Conservation (phyloP, 1,284 basidiomycete genomes). For the Puccinia novopanici region DNA sequence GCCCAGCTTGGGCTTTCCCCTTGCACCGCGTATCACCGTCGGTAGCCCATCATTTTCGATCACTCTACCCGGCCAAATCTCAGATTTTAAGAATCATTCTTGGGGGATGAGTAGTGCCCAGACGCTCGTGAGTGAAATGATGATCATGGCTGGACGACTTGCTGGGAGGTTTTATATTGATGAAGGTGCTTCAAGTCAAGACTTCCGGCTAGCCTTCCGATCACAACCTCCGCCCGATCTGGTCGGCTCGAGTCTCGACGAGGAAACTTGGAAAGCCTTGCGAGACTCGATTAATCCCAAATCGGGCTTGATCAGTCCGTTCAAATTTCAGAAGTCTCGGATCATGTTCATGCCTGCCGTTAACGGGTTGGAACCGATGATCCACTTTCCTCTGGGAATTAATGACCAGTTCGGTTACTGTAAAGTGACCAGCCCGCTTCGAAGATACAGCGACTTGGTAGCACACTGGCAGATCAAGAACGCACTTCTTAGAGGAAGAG, state of each 20-base stretch:
- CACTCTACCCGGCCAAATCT: constrained; percentile 38
- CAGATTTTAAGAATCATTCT: constrained; percentile 63
- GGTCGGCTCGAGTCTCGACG: constrained; percentile 51
- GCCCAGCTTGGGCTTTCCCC: constrained; percentile 21
- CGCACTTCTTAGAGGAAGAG: too few species aligned
- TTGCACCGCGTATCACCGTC: constrained; percentile 5
- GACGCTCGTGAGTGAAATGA: constrained; percentile 73
- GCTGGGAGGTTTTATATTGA: constrained; percentile 68
- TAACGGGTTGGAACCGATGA: too few species aligned
- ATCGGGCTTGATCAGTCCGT: constrained; percentile 54
- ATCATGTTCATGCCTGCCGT: constrained; percentile 57
- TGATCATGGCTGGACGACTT: constrained; percentile 78
- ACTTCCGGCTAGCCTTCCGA: constrained; percentile 69
- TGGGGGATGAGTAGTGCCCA: constrained; percentile 53
- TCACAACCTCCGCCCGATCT: constrained; percentile 65
- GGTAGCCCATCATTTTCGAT: constrained; percentile 34
- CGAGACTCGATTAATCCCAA: constrained; percentile 62
- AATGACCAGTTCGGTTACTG: too few species aligned
- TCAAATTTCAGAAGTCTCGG: constrained; percentile 35
- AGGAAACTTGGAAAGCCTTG: constrained; percentile 54
- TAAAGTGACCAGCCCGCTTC: too few species aligned
- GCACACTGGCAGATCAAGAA: too few species aligned
- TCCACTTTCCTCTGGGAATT: too few species aligned
- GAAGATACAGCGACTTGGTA: too few species aligned
- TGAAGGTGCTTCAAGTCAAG: constrained; percentile 56